Base-by-base conservation (phyloP, 2,329 filamentous ascomycete genomes). In the Aspergillus jensenii region DNA sequence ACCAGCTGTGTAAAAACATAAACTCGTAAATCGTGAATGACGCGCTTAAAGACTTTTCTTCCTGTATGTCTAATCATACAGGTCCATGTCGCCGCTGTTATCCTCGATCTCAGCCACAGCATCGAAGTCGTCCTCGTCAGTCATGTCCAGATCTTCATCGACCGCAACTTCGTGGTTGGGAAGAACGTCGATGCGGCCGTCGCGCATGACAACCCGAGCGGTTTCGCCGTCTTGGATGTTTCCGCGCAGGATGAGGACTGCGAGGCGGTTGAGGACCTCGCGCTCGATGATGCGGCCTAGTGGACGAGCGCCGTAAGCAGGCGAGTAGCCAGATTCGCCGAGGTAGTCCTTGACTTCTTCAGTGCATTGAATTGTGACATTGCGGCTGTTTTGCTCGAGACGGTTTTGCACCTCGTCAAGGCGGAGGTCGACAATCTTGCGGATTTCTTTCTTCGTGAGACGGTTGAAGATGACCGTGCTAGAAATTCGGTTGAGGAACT, bases 381-480 rank as follows among this genome's bases (percentile, higher is more conserved):
- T 93, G 68, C 92, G 88, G 59, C 88, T 87, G 71, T 99, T 99
- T 69, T 87, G 82, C 33, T 82, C 78, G n/a, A 99, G 85, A 43
- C 95, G 90, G 74, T 91, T 91, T 82, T 99, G 95, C 62, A 99
- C 93, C 73, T 99, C 95, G 3, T 62, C 59, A 35, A 99, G 83
- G 45, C 95, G 89, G 21, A 99, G 82, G 71, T 99, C 95, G 60
- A 99, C 95, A 71, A 99, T 98, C 79, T 87, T 91, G 71, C 95
- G 89, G 69, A 99, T 99, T 78, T 99, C 95, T 57, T 78, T 82
- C 73, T 87, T 89, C 3, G 90, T 93, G 56, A 99, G 89, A 48
- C 95, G 90, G 82, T 99, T 99, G 86, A 99, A 99, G 79, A 99
- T 97, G 78, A 99, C 93, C 55, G 88, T 91, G 60, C 90, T 95